Conservation (phyloP, 495 filamentous ascomycete species). For the Daldinia bambusicola region DNA sequence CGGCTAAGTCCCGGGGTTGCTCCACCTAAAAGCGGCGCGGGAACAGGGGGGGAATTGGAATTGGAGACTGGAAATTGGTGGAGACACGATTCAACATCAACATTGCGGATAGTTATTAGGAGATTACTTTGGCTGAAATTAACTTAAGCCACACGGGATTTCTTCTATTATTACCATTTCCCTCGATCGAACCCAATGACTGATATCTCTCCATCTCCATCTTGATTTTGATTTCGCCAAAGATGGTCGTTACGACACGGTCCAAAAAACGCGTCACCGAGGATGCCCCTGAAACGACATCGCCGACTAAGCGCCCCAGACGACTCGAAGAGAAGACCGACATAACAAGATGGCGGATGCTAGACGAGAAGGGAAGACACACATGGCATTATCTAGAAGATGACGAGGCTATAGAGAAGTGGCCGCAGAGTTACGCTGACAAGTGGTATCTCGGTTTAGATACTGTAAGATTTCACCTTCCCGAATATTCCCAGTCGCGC, state of each 20-base stretch:
- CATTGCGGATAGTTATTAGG: neutral
- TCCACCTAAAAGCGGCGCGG: neutral
- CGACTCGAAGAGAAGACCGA: slow-evolving; percentile 70
- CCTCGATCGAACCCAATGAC: neutral
- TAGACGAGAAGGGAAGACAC: slow-evolving; percentile 82
- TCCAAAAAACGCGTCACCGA: slow-evolving; percentile 49
- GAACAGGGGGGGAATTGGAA: neutral
- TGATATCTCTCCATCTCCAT: neutral
- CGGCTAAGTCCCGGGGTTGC: neutral
- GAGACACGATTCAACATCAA: neutral
- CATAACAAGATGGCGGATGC: slow-evolving; percentile 81
- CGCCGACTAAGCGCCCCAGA: slow-evolving; percentile 48
- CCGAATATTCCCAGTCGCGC: slow-evolving; percentile 24
- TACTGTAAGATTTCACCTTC: slow-evolving; percentile 63
- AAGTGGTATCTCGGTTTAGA: slow-evolving; percentile 83
- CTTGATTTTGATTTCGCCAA: neutral
- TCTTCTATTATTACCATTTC: neutral
- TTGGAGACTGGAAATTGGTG: no score
- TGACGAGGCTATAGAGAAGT: slow-evolving; percentile 75
- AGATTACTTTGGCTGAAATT: neutral
- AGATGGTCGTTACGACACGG: slow-evolving; percentile 42
- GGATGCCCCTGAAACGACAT: slow-evolving; percentile 34
- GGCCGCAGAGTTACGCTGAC: slow-evolving; percentile 88
- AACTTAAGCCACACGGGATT: neutral
- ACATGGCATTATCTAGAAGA: slow-evolving; percentile 93